Evolutionary conservation across 177 flowering plant species (phyloP), one percentile per base, ranked within the genome.

Genomic region (Telopea speciosissima): DNA sequence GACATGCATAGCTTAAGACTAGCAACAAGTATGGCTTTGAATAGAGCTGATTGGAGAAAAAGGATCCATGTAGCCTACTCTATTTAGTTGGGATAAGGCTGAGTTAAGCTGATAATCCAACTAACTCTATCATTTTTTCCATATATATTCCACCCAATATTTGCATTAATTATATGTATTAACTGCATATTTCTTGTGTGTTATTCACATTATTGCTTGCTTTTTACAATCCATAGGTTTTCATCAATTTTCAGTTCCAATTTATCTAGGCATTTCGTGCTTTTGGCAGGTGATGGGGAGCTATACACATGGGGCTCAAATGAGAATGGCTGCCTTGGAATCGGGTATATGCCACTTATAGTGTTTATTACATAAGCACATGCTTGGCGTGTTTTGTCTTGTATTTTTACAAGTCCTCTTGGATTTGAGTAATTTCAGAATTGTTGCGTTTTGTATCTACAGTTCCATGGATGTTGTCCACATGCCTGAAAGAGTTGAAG

Each of bases 301-400:
- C 78, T 96, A 52, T 93, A 85, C 72, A 75, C 92, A 21, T 96
- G 99, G 99, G 99, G 99, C 25, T 90, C 97, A 63, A 96, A 96
- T 84, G 99, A 96, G 73, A 93, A 93, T 80, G 99, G 98, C 25
- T 96, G 99, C 75, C 99, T 96, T 79, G 99, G 99, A 21, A 85
- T 83, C 31, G 98, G 97, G 99, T 95, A 91, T 74, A 11, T 62
- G 52, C 72, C 45, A 44, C 59, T 61, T 24, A 19, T 25, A 40
- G 56, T 22, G 23, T 67, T 65, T 59, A 24, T 65, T 58, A 49
- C 24, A 24, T 42, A 24, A 67, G 31, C 63, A 28, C 21, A 56
- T 25, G 33, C 24, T 63, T 65, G 23, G 21, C 61, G 1, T 72
- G 9, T 52, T 33, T 24, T 49, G 21, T 9, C 25, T 28, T 21